These are phyloP conservation scores for Polygonum aviculare DNA, from an alignment of 148 eudicot genomes.

Conservation along the genomic window DNA sequence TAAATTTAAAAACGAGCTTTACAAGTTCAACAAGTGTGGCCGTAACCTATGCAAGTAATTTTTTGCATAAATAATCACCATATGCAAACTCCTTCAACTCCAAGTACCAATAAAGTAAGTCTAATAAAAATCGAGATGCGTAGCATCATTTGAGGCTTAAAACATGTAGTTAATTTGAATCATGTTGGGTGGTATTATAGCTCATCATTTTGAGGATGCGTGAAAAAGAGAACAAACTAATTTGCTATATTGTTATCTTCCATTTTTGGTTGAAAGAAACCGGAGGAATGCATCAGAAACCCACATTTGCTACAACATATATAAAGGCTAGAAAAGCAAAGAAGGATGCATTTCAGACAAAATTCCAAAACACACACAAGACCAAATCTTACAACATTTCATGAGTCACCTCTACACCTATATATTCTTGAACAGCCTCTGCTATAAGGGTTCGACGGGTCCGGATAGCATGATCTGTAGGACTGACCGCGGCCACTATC, in stretches of 20 bases:
- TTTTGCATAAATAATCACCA: no score
- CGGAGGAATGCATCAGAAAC: not conserved
- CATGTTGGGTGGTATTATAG: no score
- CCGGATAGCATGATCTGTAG: constrained; percentile 28
- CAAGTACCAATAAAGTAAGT: not conserved
- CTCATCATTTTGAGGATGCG: no score
- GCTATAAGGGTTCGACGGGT: constrained; percentile 25
- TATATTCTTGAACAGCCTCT: constrained; percentile 34
- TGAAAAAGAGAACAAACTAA: no score
- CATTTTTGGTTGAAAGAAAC: not conserved
- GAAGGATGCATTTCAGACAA: no score
- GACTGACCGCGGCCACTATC: constrained; percentile 37
- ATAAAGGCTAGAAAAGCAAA: not conserved
- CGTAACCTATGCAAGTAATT: no score
- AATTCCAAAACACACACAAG: not conserved
- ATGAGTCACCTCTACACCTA: constrained; percentile 29
- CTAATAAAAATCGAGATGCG: not conserved
- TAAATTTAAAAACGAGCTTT: no score
- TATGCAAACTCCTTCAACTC: no score
- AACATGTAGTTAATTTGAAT: no score
- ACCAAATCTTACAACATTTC: not conserved
- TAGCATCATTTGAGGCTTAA: no score
- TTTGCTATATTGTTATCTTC: no score
- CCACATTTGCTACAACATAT: not conserved
- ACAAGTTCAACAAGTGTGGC: no score